phyloP scores from a whole-genome alignment of 208 protist genomes.

The Trypanosoma avium region DNA sequence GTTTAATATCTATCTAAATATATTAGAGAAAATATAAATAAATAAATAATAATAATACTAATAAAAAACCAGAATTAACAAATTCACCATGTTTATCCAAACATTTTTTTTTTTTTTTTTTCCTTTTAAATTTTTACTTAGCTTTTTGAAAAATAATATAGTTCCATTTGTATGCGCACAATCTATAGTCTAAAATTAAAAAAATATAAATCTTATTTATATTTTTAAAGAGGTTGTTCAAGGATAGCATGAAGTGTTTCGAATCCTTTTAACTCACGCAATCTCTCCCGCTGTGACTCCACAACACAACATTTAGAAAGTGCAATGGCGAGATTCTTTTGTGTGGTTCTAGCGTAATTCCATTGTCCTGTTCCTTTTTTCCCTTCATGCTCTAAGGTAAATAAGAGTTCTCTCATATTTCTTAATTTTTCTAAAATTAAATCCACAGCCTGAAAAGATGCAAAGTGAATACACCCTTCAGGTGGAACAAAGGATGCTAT shows the following conservation, averaged over 20 bases:
- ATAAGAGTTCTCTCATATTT: slow-evolving; percentile 15
- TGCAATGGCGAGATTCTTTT: slow-evolving; percentile 46
- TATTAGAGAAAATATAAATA: no score
- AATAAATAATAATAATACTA: no score
- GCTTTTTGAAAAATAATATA: no score
- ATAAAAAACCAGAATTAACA: no score
- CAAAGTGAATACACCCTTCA: neutral
- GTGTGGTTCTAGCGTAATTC: slow-evolving; percentile 13
- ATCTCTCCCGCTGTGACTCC: slow-evolving; percentile 32
- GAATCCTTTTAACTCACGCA: slow-evolving; percentile 46
- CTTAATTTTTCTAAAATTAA: slow-evolving; percentile 30
- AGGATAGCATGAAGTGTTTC: slow-evolving; percentile 46
- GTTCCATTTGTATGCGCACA: no score
- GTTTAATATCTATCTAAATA: no score
- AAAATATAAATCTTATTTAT: neutral
- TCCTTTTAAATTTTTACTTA: no score
- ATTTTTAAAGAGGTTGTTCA: neutral
- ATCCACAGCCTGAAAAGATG: slow-evolving; percentile 23
- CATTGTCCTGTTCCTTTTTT: slow-evolving; percentile 24
- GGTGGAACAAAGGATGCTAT: slow-evolving; percentile 23
- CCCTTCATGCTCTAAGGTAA: slow-evolving; percentile 23
- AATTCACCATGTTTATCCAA: no score
- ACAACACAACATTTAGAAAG: slow-evolving; percentile 29
- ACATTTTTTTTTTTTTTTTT: no score
- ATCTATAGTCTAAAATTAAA: neutral